Evolutionary conservation across 2,329 filamentous ascomycete species (phyloP).

Genomic region (Drechmeria coniospora): DNA sequence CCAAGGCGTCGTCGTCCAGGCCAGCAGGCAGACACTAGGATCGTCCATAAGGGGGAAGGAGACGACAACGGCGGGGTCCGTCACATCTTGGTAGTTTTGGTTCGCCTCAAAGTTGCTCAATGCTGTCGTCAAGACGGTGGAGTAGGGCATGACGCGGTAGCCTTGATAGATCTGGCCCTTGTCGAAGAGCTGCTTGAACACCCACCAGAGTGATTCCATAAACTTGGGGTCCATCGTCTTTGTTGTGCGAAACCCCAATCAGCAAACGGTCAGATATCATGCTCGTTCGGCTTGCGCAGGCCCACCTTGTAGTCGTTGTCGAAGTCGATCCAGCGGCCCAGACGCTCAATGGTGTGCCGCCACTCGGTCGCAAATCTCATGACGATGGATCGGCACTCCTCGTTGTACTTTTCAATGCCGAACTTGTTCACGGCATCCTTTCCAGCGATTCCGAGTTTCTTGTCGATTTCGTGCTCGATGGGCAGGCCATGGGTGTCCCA

Average conservation of each 20-base stretch:
- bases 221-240: slow-evolving; percentile 87
- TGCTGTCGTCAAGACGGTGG: slow-evolving; percentile 75
- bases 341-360: slow-evolving; percentile 71
- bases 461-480: slow-evolving; percentile 95
- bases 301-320: slow-evolving; percentile 87
- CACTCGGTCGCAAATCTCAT: slow-evolving; percentile 83
- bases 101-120: slow-evolving; percentile 88
- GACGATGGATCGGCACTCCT: slow-evolving; percentile 80
- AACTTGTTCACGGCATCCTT: slow-evolving; percentile 76
- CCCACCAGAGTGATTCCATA: slow-evolving; percentile 97
- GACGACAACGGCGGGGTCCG: slow-evolving; percentile 79
- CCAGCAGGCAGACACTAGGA: slow-evolving; percentile 58
- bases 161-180: slow-evolving; percentile 83
- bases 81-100: slow-evolving; percentile 88
- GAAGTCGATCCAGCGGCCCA: slow-evolving; percentile 95
- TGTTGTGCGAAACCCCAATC: no score
- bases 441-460: slow-evolving; percentile 79
- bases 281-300: no score
- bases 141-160: slow-evolving; percentile 89
- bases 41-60: slow-evolving; percentile 73
- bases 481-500: slow-evolving; percentile 93
- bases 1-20: slow-evolving; percentile 84
- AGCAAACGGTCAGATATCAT: no score
- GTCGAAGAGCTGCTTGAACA: slow-evolving; percentile 84
- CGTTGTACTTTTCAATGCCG: slow-evolving; percentile 80